Evolutionary conservation across 139 green algal genomes (phyloP).

Genomic region (Coelastrella sp.): DNA sequence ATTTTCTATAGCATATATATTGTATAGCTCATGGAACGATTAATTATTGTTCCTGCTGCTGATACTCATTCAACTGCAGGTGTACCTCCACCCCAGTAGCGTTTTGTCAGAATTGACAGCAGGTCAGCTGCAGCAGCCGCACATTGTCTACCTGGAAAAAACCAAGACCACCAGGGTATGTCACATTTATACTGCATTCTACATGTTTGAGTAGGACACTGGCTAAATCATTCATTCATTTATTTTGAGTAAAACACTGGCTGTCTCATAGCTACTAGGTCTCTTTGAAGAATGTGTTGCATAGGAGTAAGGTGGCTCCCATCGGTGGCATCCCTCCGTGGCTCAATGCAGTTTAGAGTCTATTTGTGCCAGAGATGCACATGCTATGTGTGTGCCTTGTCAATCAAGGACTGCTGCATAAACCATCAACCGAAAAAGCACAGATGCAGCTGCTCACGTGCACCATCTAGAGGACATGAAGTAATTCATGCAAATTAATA

Average conservation of each 20-base stretch:
- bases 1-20: not conserved
- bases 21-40: not conserved
- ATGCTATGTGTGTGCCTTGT: too few relatives aligned
- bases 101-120: constrained; percentile 62
- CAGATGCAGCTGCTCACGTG: too few relatives aligned
- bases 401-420: too few relatives aligned
- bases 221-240: too few relatives aligned
- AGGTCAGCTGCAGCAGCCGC: constrained; percentile 69
- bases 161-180: constrained; percentile 57
- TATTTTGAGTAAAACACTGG: too few relatives aligned
- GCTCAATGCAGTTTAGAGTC: not conserved
- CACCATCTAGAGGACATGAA: too few relatives aligned
- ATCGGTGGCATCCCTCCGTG: too few relatives aligned
- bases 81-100: constrained; percentile 81
- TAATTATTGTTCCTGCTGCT: constrained; percentile 3
- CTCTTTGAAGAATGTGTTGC: too few relatives aligned
- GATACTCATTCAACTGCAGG: constrained; percentile 41
- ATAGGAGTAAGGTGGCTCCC: not conserved
- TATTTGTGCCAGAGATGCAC: not conserved
- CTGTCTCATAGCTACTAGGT: too few relatives aligned
- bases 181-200: not conserved
- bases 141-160: constrained; percentile 89
- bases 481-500: too few relatives aligned
- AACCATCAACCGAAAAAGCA: too few relatives aligned
- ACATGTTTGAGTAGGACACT: not conserved